Base-by-base conservation (phyloP, 805 yeast genomes). In the Jamesozyma rosinii region DNA sequence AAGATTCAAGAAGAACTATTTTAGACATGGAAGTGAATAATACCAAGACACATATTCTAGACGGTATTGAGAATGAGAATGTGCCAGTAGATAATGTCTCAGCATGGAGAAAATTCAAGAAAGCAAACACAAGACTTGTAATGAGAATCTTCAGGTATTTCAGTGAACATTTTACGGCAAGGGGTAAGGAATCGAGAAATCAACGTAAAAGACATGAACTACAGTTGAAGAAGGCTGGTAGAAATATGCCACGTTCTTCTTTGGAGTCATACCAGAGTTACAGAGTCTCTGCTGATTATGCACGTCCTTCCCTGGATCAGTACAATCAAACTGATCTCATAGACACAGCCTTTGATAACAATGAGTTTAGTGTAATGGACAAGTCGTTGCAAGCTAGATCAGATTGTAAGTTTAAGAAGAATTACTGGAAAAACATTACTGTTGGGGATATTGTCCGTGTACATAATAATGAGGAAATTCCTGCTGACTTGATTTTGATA, bases 391-490 rank as follows among this genome's bases (percentile, higher is more conserved):
- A 69, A 9, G 75, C 50, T 37, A 50, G 48, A 42, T 53, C 57
- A 24, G 67, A 61, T 40, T 58, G 46, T 30, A 64, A 59, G 44
- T 69, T 70, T 49, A 49, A 46, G 4, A 64, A 58, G 41, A 61
- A 57, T 33, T 61, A 52, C 46, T 83, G 92, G 92, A 82, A 83
- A 59, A 77, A 76, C 54, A 75, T 83, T 24, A 62, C 64, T 37
- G 89, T 83, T 21, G 94, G 94, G 48, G 89, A 83, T 53, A 67
- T 84, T 39, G 70, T 84, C 24, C 69, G 90, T 52, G 69, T 84
- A 21, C 76, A 81, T 48, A 77, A 78, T 51, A 79, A 83, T 57
- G 92, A 83, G 56, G 90, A 82, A 64, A 72, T 82, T 6, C 94
- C 94, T 1, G 89, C 90, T 1, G 94, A 84, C 64, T 58, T 79